These are phyloP conservation scores for Orbilia ellipsospora DNA, from an alignment of 2,329 filamentous ascomycete species.

Conservation along the genomic window DNA sequence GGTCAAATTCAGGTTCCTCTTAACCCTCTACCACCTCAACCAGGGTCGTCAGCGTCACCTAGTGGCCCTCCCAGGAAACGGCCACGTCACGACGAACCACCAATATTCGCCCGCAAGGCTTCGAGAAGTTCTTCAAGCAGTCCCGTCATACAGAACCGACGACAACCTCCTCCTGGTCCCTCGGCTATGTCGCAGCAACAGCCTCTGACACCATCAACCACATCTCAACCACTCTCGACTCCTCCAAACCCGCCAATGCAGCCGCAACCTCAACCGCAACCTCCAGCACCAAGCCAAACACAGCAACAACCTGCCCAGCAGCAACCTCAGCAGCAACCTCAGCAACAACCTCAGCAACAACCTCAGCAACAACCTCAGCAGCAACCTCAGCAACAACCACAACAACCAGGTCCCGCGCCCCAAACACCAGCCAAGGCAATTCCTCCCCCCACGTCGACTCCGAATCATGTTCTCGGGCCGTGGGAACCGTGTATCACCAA, in stretches of 20 bases:
- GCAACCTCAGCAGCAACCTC: constrained; percentile 20
- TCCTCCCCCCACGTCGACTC: constrained; percentile 57
- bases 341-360: constrained; percentile 22
- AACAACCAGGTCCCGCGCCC: constrained; percentile 49
- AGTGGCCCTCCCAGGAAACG: constrained; percentile 65
- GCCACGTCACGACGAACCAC: constrained; percentile 67
- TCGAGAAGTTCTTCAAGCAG: constrained; percentile 63
- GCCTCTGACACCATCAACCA: constrained; percentile 59
- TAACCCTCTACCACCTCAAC: constrained; percentile 54
- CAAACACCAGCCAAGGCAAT: constrained; percentile 59
- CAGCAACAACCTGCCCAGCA: constrained; percentile 30
- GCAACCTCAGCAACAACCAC: constrained; percentile 56
- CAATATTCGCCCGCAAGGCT: constrained; percentile 66
- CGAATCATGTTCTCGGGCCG: constrained; percentile 62
- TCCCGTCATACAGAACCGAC: constrained; percentile 63
- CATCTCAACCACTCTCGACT: constrained; percentile 32
- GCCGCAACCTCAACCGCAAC: constrained; percentile 56
- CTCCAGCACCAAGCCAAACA: constrained; percentile 23
- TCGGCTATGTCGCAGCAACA: constrained; percentile 59
- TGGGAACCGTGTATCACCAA: constrained; percentile 78
- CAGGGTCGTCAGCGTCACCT: constrained; percentile 50
- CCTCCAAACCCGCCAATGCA: constrained; percentile 54
- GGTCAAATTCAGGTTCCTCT: constrained; percentile 44
- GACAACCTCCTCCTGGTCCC: constrained; percentile 56
- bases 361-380: constrained; percentile 55